These are phyloP conservation scores for Sistotremastrum niveocremeum DNA, from an alignment of 768 basidiomycete species.

Conservation along the genomic window DNA sequence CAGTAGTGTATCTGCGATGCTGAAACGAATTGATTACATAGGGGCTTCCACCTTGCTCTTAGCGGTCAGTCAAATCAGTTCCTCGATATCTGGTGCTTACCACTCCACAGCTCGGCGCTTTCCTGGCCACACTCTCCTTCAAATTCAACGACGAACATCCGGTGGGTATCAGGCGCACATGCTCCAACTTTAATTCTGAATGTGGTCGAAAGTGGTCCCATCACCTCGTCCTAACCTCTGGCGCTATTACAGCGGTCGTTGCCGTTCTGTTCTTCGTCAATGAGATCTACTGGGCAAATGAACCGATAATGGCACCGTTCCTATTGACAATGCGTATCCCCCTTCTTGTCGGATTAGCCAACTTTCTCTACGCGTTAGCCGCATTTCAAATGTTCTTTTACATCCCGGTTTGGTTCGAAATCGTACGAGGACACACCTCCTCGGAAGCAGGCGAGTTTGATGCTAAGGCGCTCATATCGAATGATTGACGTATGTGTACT, in stretches of 20 bases:
- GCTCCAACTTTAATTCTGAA: background rate
- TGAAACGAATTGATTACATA: constrained; percentile 71
- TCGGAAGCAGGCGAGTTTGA: constrained; percentile 42
- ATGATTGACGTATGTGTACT: too few species aligned
- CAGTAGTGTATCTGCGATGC: constrained; percentile 46
- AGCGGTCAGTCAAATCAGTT: constrained; percentile 25
- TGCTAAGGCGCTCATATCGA: background rate
- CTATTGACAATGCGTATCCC: constrained; percentile 56
- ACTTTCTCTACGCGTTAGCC: constrained; percentile 60
- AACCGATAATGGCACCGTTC: constrained; percentile 60
- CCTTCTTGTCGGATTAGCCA: constrained; percentile 55
- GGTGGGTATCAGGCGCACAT: constrained; percentile 23
- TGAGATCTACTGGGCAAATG: constrained; percentile 49
- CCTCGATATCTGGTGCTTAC: background rate
- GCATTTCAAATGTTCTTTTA: constrained; percentile 71
- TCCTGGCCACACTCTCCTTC: constrained; percentile 55
- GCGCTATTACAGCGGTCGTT: constrained; percentile 30
- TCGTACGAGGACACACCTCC: constrained; percentile 54
- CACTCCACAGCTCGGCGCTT: constrained; percentile 24
- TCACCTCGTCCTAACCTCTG: constrained; percentile 37
- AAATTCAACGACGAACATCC: constrained; percentile 53
- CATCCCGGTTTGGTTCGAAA: constrained; percentile 78
- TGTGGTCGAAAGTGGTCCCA: constrained; percentile 35
- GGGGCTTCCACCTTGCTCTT: constrained; percentile 51
- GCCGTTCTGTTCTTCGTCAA: constrained; percentile 42